Percentiles rank a stretch among this genome's conserved stretches.
phyloP scores from a whole-genome alignment of 805 yeast species.

The Kluyveromyces aestuarii region DNA sequence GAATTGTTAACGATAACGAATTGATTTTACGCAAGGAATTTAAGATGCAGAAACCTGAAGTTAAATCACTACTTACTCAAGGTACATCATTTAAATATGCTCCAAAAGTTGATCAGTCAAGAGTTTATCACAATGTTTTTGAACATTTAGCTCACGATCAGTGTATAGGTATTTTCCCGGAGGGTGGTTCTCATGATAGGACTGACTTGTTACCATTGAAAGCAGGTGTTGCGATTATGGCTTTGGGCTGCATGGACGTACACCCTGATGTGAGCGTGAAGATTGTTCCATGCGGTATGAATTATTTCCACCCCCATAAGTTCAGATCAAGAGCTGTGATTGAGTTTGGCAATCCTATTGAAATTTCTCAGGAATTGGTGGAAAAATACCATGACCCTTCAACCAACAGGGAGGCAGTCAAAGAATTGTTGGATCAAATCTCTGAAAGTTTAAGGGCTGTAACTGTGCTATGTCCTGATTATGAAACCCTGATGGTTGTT shows the following conservation, averaged over 20 bases:
- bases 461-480: constrained; percentile 82
- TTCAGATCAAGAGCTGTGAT: constrained; percentile 92
- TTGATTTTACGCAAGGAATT: constrained; percentile 63
- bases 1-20: constrained; percentile 64
- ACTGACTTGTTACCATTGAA: constrained; percentile 85
- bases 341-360: constrained; percentile 87
- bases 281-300: constrained; percentile 96
- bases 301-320: constrained; percentile 91
- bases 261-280: constrained; percentile 69
- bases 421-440: constrained; percentile 57
- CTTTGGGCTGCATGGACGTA: constrained; percentile 81
- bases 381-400: constrained; percentile 54
- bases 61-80: constrained; percentile 32
- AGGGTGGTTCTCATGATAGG: constrained; percentile 97
- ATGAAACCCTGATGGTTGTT: constrained; percentile 78
- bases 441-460: constrained; percentile 72
- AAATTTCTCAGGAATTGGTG: constrained; percentile 52
- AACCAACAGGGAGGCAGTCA: constrained; percentile 63
- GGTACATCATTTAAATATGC: constrained; percentile 66
- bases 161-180: constrained; percentile 91
- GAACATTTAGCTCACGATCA: constrained; percentile 71
- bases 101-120: constrained; percentile 74
- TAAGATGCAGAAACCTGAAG: constrained; percentile 37
- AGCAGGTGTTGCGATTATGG: constrained; percentile 98
- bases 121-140: constrained; percentile 77